Base-by-base conservation (phyloP, 257 asterid species). In the Petunia axillaris region DNA sequence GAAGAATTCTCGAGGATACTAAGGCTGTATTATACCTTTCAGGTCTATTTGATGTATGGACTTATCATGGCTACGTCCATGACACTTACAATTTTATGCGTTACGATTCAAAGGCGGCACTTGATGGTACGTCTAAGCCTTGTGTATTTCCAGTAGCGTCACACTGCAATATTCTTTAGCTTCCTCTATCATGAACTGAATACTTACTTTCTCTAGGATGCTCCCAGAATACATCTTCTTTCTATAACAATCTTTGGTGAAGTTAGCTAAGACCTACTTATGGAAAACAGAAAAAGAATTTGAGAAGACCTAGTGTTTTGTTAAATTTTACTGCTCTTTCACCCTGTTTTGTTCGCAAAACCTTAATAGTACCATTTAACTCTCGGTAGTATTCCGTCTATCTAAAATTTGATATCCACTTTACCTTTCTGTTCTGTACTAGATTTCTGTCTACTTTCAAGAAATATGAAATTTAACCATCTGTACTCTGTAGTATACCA, bases 81-180 rank as follows among this genome's bases (percentile, higher is more conserved):
- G 83, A 91, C 97, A 73, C 89, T 93, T 44, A 93, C 98, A 53
- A 86, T 92, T 85, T 66, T 95, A 64, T 95, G 98, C 10, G 99
- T 93, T 71, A 85, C 95, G 40, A 85, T 93, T 70, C 99, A 95
- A 68, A 88, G 98, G 83, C 94, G 99, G 25, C 99, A 95, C 89
- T 85, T 95, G 87, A 93, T 95, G 99, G 99, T 94, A 92, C 52
- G 77, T 1, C 4, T 1, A 63, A 44, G 50, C 39, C 54, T 7
- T 36, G 9, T 35, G 15, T 10, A 25, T 36, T 52, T 62, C 40
- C 53, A 68, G 9, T 52, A 10, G 57, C 11, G 14, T 52, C 57
- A 52, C 11, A 52, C 9, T 52, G 3, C 57, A 52, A 52, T 52
- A 4, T 52, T 40, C 16, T 73, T 44, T 60, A 14, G 35, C 14